phyloP scores from a whole-genome alignment of 2,329 filamentous ascomycete genomes.

The Beauveria sp. region DNA sequence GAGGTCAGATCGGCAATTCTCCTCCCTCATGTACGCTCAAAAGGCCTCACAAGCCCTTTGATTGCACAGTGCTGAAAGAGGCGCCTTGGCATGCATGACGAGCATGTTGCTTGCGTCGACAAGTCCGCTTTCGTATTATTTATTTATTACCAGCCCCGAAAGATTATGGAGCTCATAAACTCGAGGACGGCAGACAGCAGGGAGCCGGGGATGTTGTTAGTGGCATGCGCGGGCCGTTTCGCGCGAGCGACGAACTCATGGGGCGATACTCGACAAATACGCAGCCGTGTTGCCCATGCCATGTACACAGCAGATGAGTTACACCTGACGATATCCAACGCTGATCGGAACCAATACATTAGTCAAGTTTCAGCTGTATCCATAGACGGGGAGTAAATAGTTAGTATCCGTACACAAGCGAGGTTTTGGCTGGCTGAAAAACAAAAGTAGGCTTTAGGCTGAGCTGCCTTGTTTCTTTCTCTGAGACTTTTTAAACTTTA shows the following conservation, averaged over 20 bases:
- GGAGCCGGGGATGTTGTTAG: not conserved
- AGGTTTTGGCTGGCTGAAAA: not conserved
- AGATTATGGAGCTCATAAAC: not conserved
- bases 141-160: not conserved
- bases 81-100: conserved; percentile 3
- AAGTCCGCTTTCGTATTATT: not conserved
- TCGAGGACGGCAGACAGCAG: not conserved
- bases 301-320: too few relatives aligned
- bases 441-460: not conserved
- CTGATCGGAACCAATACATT: not conserved
- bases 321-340: not conserved
- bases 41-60: not conserved
- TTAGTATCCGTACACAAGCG: not conserved
- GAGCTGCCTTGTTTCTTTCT: not conserved
- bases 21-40: not conserved
- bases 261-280: not conserved
- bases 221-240: conserved; percentile 6
- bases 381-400: not conserved
- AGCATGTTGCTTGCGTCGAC: not conserved
- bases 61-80: not conserved
- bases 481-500: not conserved
- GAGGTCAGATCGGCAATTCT: not conserved
- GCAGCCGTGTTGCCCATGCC: not conserved
- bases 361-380: not conserved
- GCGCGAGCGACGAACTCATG: not conserved